Percentiles rank a stretch among this genome's conserved stretches.
Evolutionary conservation across 192 early-diverging fungal genomes (phyloP).

Genomic region (Rhizophagus sp.): DNA sequence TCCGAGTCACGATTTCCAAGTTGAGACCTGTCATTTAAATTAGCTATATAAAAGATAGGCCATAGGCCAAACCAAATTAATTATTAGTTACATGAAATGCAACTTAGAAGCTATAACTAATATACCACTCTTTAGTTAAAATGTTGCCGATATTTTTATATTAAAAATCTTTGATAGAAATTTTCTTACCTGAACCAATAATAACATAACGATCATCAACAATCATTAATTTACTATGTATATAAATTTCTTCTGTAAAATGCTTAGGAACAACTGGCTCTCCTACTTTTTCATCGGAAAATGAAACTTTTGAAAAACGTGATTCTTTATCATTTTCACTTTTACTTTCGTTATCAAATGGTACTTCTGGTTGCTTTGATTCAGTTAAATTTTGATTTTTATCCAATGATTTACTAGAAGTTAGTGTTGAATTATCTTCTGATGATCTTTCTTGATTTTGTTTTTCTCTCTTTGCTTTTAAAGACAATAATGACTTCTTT

Average conservation of each 20-base stretch:
- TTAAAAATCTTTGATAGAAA: too few species aligned
- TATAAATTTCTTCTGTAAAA: conserved; percentile 83
- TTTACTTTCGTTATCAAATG: too few species aligned
- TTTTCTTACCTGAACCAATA: conserved; percentile 65
- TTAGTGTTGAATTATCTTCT: background rate
- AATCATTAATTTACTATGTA: conserved; percentile 88
- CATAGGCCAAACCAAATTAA: background rate
- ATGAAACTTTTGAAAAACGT: background rate
- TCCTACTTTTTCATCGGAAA: conserved; percentile 1
- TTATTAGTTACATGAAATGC: too few species aligned
- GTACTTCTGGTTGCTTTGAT: background rate
- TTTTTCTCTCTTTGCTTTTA: background rate
- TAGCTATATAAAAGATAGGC: conserved; percentile 48
- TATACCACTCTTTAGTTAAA: too few species aligned
- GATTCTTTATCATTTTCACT: background rate
- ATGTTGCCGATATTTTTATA: too few species aligned
- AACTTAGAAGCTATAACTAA: too few species aligned
- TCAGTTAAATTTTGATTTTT: background rate
- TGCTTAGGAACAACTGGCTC: conserved; percentile 30
- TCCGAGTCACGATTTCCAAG: conserved; percentile 86
- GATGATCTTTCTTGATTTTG: background rate
- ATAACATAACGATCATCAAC: conserved; percentile 82
- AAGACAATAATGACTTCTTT: conserved; percentile 1
- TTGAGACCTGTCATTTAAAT: conserved; percentile 92
- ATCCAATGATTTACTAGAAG: background rate